Evolutionary conservation across 345 rosid species (phyloP), one percentile per base, ranked within the genome.

Genomic region (Ceriops tagal): DNA sequence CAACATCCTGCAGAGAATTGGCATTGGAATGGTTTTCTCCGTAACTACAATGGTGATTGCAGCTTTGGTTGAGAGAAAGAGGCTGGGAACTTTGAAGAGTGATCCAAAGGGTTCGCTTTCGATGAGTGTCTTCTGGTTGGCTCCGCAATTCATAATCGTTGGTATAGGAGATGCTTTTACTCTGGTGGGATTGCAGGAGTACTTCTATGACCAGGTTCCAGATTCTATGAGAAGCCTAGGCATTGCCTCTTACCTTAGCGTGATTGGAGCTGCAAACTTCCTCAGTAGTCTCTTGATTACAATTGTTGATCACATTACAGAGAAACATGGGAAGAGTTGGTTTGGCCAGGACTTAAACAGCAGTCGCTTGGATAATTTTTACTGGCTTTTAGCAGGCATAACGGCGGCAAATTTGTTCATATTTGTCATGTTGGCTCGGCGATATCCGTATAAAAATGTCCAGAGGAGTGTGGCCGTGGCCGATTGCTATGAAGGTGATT

Each of bases 191-290:
- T 80, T 93, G 46, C 97, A 91, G 71, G 98, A 93, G 76, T 93
- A 88, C 65, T 93, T 93, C 70, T 91, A 93, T 18, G 96, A 93
- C 65, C 98, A 93, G 80, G 98, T 93, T 43, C 97, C 98, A 0
- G 97, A 93, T 77, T 83, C 93, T 0, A 93, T 93, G 98, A 79
- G 98, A 75, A 93, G 96, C 76, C 66, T 93, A 71, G 98, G 98
- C 51, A 91, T 93, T 53, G 98, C 98, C 8, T 81, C 91, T 28
- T 93, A 91, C 81, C 82, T 91, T 2, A 89, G 98, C 49, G 96
- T 89, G 58, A 53, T 91, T 3, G 98, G 97, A 4, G 88, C 95
- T 0, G 86, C 87, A 34, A 95, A 80, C 68, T 95, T 95, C 74
- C 74, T 82, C 0, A 95, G 96, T 74, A 91, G 93, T 65, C 32